Conservation (phyloP, 257 asterid genomes). For the Eucommia ulmoides region DNA sequence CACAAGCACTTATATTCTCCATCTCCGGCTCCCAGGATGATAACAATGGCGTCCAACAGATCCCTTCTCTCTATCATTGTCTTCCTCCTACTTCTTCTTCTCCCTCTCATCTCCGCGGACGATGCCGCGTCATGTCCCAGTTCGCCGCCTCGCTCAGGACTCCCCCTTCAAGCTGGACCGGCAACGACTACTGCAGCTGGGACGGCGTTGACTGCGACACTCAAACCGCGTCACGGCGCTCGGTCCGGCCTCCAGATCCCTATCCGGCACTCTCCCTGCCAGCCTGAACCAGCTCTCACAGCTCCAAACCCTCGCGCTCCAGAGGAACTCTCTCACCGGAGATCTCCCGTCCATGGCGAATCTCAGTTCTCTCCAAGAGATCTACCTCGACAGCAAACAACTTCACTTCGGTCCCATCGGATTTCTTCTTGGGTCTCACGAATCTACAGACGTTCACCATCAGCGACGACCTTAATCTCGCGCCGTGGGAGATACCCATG, state of each 20-base stretch:
- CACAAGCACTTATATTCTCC: not conserved
- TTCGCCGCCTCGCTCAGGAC: not conserved
- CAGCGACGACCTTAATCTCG: slow-evolving; percentile 28
- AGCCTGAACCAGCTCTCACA: slow-evolving; percentile 49
- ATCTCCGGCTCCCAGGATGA: not conserved
- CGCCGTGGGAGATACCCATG: slow-evolving; percentile 56
- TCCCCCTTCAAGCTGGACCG: not conserved
- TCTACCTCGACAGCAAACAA: slow-evolving; percentile 45
- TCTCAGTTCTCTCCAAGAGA: slow-evolving; percentile 33
- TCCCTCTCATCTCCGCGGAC: not conserved
- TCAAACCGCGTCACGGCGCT: not conserved
- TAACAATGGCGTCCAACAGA: not conserved
- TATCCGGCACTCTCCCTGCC: slow-evolving; percentile 59
- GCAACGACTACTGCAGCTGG: not conserved
- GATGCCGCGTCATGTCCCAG: not conserved
- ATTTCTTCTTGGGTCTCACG: slow-evolving; percentile 46
- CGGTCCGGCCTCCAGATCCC: slow-evolving; percentile 32
- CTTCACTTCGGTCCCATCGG: slow-evolving; percentile 34
- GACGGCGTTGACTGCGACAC: not conserved
- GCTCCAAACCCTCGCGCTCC: slow-evolving; percentile 44
- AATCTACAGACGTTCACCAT: slow-evolving; percentile 38
- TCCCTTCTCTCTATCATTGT: not conserved
- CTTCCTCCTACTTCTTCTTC: not conserved
- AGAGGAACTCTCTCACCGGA: slow-evolving; percentile 54
- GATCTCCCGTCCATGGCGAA: slow-evolving; percentile 61